Evolutionary conservation across 768 basidiomycete species (phyloP).

Genomic region (Collybia sordida): DNA sequence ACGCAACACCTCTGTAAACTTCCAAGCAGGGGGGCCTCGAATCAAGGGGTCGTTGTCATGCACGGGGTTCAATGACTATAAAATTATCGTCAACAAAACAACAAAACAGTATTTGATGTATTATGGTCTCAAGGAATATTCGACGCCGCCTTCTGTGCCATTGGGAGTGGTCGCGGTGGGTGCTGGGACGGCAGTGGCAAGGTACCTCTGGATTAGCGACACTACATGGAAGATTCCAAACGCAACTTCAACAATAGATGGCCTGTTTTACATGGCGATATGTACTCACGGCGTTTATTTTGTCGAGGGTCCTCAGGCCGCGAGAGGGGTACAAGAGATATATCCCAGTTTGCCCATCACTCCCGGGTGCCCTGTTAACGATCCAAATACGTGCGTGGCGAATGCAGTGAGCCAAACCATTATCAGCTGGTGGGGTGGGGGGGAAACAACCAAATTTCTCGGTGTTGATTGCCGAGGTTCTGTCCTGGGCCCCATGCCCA

Average conservation of each 20-base stretch:
- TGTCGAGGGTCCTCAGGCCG: not conserved
- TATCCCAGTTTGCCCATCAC: not conserved
- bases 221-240: not conserved
- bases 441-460: slow-evolving; percentile 14
- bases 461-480: slow-evolving; percentile 15
- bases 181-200: too few relatives aligned
- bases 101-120: not conserved
- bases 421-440: slow-evolving; percentile 18
- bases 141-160: not conserved
- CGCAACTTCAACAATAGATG: not conserved
- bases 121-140: not conserved
- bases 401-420: slow-evolving; percentile 19
- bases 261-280: not conserved
- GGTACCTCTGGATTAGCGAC: too few relatives aligned
- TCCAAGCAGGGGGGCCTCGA: not conserved
- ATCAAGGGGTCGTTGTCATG: not conserved
- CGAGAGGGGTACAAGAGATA: not conserved
- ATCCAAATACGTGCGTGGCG: slow-evolving; percentile 11
- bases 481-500: slow-evolving; percentile 12
- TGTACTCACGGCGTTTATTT: not conserved
- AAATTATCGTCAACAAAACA: too few relatives aligned
- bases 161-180: not conserved
- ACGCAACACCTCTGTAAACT: not conserved
- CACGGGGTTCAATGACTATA: not conserved
- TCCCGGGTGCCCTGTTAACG: slow-evolving; percentile 11